Evolutionary conservation across 208 protist species (phyloP), one percentile per base, ranked within the genome.

Genomic region (Kentomonas sorsogonicus): DNA sequence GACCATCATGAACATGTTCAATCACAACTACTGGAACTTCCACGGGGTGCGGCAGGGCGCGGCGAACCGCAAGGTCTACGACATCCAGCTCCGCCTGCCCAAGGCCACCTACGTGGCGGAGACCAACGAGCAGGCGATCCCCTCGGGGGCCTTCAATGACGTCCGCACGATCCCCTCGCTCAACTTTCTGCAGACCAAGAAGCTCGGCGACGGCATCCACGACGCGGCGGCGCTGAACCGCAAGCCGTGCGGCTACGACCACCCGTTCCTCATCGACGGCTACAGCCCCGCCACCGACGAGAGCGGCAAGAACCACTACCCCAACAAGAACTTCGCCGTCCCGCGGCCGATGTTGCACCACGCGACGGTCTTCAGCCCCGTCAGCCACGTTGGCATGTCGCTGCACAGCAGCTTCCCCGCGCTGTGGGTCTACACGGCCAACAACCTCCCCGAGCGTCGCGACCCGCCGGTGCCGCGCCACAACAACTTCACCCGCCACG

Each of bases 371-470:
- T 73, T 53, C 45, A 86, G 75, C 57, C 73, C 79, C 11, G 20
- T 46, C 38, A 77, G 72, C 11, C 60, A 72, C 45, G 81, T 90
- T 58, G 52, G 43, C 30, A 78, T 90, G 76, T 67, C 58, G 52
- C 53, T 90, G 3, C 69, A 77, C 57, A 81, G 78, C 22, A 86
- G 77, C 33, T 86, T 75, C 36, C 79, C 79, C 34, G 59, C 36
- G 31, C 61, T 85, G 38, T 77, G 75, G 69, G 83, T 90, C 38
- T 90, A 90, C 74, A 75, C 83, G 20, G 75, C 78, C 15, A 90
- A 82, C 50, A 71, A 77, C 68, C 65, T 82, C 22, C 57, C 61
- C 20, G 66, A 66, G 40, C n/a, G n/a, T n/a, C n/a, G n/a, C n/a
- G 56, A 76, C 2, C 68, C 64, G 40, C 73, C 46, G 23, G 79